Evolutionary conservation across 2,329 filamentous ascomycete genomes (phyloP), one percentile per base, ranked within the genome.

Genomic region (Rhynchosporium secalis): DNA sequence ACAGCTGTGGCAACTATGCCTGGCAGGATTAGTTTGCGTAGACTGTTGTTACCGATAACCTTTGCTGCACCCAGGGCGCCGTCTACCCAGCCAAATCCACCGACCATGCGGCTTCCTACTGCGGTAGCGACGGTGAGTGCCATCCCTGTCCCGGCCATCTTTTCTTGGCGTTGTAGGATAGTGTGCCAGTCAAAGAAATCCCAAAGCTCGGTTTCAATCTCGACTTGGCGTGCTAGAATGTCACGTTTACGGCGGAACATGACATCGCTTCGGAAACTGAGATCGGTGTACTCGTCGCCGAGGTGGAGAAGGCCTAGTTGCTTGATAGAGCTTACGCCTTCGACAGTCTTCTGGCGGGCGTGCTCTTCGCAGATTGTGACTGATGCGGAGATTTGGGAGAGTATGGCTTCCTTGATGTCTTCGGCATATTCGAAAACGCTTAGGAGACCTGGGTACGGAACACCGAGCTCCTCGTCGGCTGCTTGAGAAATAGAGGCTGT

Each of bases 221-320:
- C 87, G 15, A 98, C 87, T 72, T 96, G 88, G 66, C 92, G 86
- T 5, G 91, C 92, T 46, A 96, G 79, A 1, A 86, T 85, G 74
- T 99, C 91, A 63, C 87, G 85, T 72, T 89, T 89, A 65, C 91
- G 87, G 63, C 86, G 87, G 81, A 98, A 99, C 95, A 99, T 98
- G 73, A 93, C 86, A 70, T 97, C 92, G 1, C 92, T 86, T 36
- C 90, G 86, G 86, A 99, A 97, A 68, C 86, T 91, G 51, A 97
- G 85, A 69, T 93, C 89, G 28, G 89, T 83, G 70, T 94, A 96
- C 70, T 94, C 89, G 70, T 95, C 87, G 9, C 94, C 94, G 5
- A 98, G 85, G 74, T 99, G 94, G 41, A 94, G 75, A 15, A 98
- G 80, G 31, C 95, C 95, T 1, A 98, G 83, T 68, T 92, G 89